Conservation (phyloP, 2,329 filamentous ascomycete genomes). For the Sclerotinia trifoliorum region DNA sequence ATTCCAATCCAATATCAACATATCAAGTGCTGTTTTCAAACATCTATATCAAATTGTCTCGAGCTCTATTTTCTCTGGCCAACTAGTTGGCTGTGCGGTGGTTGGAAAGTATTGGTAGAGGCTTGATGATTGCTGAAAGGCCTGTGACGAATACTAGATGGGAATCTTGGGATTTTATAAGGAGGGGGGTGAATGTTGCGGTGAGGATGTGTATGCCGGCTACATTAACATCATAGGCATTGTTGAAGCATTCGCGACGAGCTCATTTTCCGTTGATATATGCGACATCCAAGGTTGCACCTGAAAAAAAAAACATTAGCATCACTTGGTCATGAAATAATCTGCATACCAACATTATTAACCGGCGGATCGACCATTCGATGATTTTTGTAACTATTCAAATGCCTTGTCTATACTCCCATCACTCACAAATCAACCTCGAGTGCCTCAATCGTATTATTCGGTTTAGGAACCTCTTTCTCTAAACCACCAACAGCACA, state of each 20-base stretch:
- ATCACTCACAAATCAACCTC: conserved; percentile 31
- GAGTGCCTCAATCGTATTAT: conserved; percentile 30
- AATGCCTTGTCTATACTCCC: conserved; percentile 32
- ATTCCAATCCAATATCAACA: conserved; percentile 50
- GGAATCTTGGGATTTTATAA: conserved; percentile 46
- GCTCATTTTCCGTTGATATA: conserved; percentile 35
- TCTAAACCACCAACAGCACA: conserved; percentile 42
- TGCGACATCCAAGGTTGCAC: conserved; percentile 38
- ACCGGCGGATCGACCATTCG: conserved; percentile 30
- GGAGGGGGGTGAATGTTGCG: conserved; percentile 39
- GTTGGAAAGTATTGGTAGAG: conserved; percentile 32
- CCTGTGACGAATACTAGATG: conserved; percentile 49
- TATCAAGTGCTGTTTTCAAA: conserved; percentile 48
- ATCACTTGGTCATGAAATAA: background rate
- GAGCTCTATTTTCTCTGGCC: conserved; percentile 43
- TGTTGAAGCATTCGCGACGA: conserved; percentile 33
- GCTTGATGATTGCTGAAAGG: conserved; percentile 39
- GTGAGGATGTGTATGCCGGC: conserved; percentile 38
- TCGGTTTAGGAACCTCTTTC: conserved; percentile 37
- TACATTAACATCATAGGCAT: conserved; percentile 40
- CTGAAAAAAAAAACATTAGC: conserved; percentile 19
- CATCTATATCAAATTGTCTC: conserved; percentile 42
- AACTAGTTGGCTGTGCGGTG: conserved; percentile 39
- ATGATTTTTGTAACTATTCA: conserved; percentile 26
- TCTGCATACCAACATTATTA: conserved; percentile 32